Conservation (phyloP, 768 basidiomycete genomes). For the Kondoa subrosea region DNA sequence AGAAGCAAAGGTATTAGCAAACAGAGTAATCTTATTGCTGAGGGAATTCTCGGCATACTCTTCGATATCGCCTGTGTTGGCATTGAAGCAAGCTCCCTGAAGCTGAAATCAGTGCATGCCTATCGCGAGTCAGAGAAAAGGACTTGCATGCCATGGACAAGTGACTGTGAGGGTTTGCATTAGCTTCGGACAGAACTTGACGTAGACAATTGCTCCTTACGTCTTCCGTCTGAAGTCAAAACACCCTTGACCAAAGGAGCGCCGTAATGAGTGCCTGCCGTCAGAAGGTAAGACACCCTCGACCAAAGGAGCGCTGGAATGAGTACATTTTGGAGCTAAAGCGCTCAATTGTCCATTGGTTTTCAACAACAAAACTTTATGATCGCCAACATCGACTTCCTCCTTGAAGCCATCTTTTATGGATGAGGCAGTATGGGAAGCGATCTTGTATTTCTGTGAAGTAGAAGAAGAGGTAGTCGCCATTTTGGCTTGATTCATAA, state of each 20-base stretch:
- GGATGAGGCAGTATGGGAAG: background rate
- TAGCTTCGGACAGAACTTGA: too few species aligned
- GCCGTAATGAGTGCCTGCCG: background rate
- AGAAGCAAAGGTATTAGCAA: too few species aligned
- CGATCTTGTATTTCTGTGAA: background rate
- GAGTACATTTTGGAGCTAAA: background rate
- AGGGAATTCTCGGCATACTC: too few species aligned
- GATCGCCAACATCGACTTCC: background rate
- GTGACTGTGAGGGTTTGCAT: too few species aligned
- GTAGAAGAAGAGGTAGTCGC: background rate
- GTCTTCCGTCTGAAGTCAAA: background rate
- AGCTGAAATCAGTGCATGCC: background rate
- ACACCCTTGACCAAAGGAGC: background rate
- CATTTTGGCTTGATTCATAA: background rate
- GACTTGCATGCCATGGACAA: background rate
- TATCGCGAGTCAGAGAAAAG: background rate
- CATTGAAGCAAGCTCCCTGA: background rate
- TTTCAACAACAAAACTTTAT: background rate
- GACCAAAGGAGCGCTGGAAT: background rate
- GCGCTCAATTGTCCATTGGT: background rate
- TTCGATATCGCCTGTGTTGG: background rate
- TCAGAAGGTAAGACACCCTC: background rate
- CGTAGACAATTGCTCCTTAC: too few species aligned
- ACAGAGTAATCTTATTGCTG: too few species aligned
- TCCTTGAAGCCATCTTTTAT: background rate